Evolutionary conservation across 2,329 filamentous ascomycete genomes (phyloP).

Genomic region (Pestalotiopsis sp.): DNA sequence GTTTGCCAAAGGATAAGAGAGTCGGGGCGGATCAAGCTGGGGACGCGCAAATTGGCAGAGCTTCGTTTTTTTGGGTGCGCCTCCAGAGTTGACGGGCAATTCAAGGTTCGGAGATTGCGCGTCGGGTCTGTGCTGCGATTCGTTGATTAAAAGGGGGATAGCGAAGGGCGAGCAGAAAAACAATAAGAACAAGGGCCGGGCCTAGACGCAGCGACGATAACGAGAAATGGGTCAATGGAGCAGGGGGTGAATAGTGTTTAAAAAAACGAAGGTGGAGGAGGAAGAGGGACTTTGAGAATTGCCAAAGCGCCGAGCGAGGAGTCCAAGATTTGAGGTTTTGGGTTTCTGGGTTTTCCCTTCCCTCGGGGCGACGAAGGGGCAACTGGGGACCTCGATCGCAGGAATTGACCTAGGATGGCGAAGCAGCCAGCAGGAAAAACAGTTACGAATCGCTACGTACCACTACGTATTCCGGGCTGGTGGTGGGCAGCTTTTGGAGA

Average conservation of each 20-base stretch:
- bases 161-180: constrained; percentile 5
- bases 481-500: not conserved
- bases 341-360: not conserved
- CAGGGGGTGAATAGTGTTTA: not conserved
- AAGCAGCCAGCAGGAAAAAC: not conserved
- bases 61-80: not conserved
- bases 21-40: not conserved
- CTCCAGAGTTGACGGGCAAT: not conserved
- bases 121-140: constrained; percentile 6
- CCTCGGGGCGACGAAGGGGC: not conserved
- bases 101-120: constrained; percentile 11
- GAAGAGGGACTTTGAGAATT: not conserved
- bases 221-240: not conserved
- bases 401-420: not conserved
- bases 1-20: not conserved
- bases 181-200: not conserved
- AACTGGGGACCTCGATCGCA: not conserved
- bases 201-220: not conserved
- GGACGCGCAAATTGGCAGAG: not conserved
- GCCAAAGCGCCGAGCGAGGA: not conserved
- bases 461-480: not conserved
- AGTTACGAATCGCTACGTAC: not conserved
- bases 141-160: constrained; percentile 9
- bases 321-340: not conserved
- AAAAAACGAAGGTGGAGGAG: not conserved